Conservation (phyloP, 2,329 filamentous ascomycete genomes). For the Epichloe gansuensis region DNA sequence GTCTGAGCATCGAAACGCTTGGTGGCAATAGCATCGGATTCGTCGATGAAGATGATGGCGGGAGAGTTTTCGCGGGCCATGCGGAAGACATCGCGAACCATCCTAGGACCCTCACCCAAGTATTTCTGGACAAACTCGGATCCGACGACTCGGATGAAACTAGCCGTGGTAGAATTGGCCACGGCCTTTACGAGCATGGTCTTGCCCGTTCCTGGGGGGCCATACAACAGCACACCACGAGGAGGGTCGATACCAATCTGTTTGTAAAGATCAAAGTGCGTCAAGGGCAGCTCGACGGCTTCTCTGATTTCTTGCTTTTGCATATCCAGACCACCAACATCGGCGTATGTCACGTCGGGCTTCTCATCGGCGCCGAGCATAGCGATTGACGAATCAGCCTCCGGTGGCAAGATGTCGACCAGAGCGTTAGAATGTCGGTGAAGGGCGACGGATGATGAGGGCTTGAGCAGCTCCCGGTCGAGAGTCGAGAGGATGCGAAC, state of each 20-base stretch:
- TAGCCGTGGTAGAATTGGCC: constrained; percentile 94
- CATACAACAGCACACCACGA: constrained; percentile 89
- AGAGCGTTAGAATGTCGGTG: constrained; percentile 97
- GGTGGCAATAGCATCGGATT: constrained; percentile 96
- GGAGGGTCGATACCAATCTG: constrained; percentile 98
- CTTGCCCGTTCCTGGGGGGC: constrained; percentile 90
- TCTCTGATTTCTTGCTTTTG: constrained; percentile 99
- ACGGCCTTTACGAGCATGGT: constrained; percentile 98
- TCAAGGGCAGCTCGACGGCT: constrained; percentile 90
- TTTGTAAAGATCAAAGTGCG: constrained; percentile 96
- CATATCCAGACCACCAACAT: constrained; percentile 97
- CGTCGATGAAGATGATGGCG: constrained; percentile 98
- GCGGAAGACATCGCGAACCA: constrained; percentile 97
- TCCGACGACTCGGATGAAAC: constrained; percentile 94
- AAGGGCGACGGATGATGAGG: constrained; percentile 90
- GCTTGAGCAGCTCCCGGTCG: constrained; percentile 95
- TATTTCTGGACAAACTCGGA: constrained; percentile 99
- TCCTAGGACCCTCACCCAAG: constrained; percentile 89
- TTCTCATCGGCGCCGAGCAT: constrained; percentile 97
- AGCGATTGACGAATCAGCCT: constrained; percentile 96
- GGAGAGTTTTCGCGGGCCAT: constrained; percentile 98
- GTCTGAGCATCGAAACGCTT: constrained; percentile 99
- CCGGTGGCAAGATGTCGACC: constrained; percentile 95
- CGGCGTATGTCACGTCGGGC: constrained; percentile 93
- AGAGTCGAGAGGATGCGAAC: constrained; percentile 96